A percentile compares a stretch with the other conserved stretches of the same genome.
Evolutionary conservation across 148 eudicot species (phyloP).

Genomic region (Rhododendron williamsianum): DNA sequence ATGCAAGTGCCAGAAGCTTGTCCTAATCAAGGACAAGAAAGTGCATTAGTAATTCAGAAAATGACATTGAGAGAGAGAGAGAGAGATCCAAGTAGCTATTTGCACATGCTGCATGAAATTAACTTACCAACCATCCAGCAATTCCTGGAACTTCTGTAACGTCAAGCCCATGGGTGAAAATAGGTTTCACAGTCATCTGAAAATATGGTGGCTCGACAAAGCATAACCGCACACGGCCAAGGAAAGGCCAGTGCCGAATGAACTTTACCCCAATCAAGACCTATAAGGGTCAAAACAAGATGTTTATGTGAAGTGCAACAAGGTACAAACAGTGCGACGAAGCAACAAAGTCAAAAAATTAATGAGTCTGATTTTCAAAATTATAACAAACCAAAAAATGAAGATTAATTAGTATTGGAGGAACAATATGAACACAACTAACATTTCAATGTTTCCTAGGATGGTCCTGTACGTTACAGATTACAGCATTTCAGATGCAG

Average conservation of each 20-base stretch:
- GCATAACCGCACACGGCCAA: constrained; percentile 83
- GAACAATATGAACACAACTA: background rate
- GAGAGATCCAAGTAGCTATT: background rate
- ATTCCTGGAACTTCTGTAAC: constrained; percentile 91
- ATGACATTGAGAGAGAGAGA: background rate
- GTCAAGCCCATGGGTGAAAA: constrained; percentile 76
- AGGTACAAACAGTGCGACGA: background rate
- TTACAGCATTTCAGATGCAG: background rate
- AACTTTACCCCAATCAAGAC: constrained; percentile 92
- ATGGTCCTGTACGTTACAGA: background rate
- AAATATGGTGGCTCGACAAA: constrained; percentile 96
- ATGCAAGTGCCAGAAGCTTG: constrained; percentile 74
- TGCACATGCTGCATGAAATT: background rate
- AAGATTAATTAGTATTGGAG: background rate
- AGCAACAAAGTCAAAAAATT: background rate
- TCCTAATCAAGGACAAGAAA: constrained; percentile 39
- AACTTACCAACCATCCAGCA: constrained; percentile 91
- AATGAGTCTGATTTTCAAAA: background rate
- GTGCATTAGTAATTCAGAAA: constrained; percentile 1
- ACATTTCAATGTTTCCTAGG: background rate
- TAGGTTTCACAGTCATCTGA: constrained; percentile 87
- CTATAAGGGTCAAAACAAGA: constrained; percentile 29
- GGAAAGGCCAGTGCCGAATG: constrained; percentile 70
- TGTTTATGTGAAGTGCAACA: background rate
- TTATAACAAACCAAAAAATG: background rate